These are phyloP conservation scores for Aspergillus fischeri DNA, from an alignment of 2,329 filamentous ascomycete genomes.

Conservation along the genomic window DNA sequence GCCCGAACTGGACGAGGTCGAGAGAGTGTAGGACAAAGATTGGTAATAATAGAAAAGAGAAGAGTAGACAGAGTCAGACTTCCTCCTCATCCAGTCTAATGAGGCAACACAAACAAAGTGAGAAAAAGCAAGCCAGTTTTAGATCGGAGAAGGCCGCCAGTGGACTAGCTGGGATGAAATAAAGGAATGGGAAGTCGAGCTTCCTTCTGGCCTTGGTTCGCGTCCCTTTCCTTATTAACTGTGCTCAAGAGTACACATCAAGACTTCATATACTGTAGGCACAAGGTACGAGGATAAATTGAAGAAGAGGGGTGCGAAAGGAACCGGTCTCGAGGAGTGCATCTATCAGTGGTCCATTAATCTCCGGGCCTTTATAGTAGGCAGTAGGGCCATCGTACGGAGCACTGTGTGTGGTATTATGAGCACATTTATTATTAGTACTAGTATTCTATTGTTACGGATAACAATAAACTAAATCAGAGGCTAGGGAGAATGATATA, in stretches of 20 bases:
- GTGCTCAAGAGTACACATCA: background rate
- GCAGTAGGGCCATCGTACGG: background rate
- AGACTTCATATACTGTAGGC: background rate
- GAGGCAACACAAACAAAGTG: background rate
- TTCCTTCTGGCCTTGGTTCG: background rate
- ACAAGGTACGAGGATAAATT: background rate
- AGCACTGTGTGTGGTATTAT: background rate
- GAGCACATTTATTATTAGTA: background rate
- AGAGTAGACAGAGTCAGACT: background rate
- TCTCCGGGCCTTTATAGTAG: background rate
- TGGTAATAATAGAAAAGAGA: background rate
- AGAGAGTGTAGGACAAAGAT: background rate
- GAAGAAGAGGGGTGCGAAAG: background rate
- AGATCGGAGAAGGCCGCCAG: conserved; percentile 11
- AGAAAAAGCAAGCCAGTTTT: background rate
- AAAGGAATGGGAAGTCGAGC: conserved; percentile 1
- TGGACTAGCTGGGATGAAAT: conserved; percentile 1
- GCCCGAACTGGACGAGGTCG: background rate
- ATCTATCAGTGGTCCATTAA: background rate
- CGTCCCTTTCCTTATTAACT: background rate
- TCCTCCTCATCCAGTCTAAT: background rate
- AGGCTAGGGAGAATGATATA: background rate
- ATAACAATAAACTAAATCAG: background rate
- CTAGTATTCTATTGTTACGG: background rate
- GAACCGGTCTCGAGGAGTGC: background rate